Base-by-base conservation (phyloP, 164 flowering plant genomes). In the Nymphaea colorata region DNA sequence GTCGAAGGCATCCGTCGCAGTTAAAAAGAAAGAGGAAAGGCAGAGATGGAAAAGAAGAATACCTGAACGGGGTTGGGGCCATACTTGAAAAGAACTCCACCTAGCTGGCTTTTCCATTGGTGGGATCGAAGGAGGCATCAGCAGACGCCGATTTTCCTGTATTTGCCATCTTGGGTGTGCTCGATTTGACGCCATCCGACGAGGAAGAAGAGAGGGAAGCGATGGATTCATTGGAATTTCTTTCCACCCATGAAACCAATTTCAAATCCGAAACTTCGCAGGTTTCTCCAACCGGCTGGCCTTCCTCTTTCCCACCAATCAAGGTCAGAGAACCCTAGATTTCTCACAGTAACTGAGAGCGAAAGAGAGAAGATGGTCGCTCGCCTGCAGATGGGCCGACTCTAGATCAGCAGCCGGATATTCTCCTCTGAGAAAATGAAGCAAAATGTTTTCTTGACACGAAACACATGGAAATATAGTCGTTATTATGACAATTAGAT, bases 51-150 rank as follows among this genome's bases (percentile, higher is more conserved):
- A n/a, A n/a, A n/a, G n/a, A n/a, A n/a, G n/a, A n/a, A n/a, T n/a
- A n/a, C n/a, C n/a, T n/a, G n/a, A n/a, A n/a, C n/a, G n/a, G n/a
- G 70, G 57, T 86, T 86, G n/a, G 96, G 82, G 4, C 94, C 96
- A 72, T 89, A 91, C 78, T 82, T 88, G 77, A 92, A 92, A 71
- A 92, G 87, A 62, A 84, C 82, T 25, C 98, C 98, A 3, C 76
- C 80, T 70, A 86, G 84, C 77, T 89, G 92, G 43, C 76, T 82
- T 78, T 86, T 91, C 70, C 77, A 78, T 62, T 73, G 76, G 25
- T 81, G 2, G 89, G 80, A 4, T 85, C 84, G 47, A 53, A 44
- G 10, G 59, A 10, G 16, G 59, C 6, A 41, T 61, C 64, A 17
- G 5, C 12, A 61, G 64, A 61, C 8, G 60, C 55, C 16, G 36